Evolutionary conservation across 2,329 filamentous ascomycete species (phyloP), one percentile per base, ranked within the genome.

Genomic region (Sclerotinia glacialis): DNA sequence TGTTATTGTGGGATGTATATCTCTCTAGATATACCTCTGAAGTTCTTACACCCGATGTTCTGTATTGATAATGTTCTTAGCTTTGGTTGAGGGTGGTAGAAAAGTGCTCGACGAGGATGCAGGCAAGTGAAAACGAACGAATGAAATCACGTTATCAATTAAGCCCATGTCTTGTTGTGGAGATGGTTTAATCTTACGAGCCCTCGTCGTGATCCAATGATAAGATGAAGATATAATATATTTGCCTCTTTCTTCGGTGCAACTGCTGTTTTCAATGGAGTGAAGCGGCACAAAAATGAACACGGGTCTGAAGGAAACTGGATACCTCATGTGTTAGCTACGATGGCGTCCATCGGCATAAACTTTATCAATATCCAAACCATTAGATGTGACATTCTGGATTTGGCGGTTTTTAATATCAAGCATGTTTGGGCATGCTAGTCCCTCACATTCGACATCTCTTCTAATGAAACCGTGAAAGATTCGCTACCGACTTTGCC

Each of bases 151-250:
- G 56, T 23, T 47, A n/a, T 60, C 21, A 21, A 60, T 47, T 23
- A 37, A 28, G 18, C 18, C 21, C 28, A 47, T 44, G 56, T 34
- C n/a, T 49, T 60, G 12, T 60, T 23, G 56, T 60, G 56, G 56
- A 49, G 56, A 60, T 60, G 56, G 26, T 37, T 60, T 60, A 60
- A 60, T 60, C 44, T 60, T 60, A 60, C 42, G 23, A 49, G n/a
- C 34, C 42, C 44, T 31, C 26, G 26, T 47, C 21, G 0, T 31
- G 44, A 47, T 47, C 56, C 56, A 34, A 60, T 60, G 56, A 59
- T 34, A 34, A 47, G 56, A 59, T 59, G 56, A 34, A 59, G 56
- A 59, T 59, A 59, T 59, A 47, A 59, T 59, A 59, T 59, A 47
- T 47, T 34, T 59, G 42, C 26, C 55, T n/a, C n/a, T n/a, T n/a